These are phyloP conservation scores for Talaromyces albobiverticillius DNA, from an alignment of 2,329 filamentous ascomycete genomes.

Conservation along the genomic window DNA sequence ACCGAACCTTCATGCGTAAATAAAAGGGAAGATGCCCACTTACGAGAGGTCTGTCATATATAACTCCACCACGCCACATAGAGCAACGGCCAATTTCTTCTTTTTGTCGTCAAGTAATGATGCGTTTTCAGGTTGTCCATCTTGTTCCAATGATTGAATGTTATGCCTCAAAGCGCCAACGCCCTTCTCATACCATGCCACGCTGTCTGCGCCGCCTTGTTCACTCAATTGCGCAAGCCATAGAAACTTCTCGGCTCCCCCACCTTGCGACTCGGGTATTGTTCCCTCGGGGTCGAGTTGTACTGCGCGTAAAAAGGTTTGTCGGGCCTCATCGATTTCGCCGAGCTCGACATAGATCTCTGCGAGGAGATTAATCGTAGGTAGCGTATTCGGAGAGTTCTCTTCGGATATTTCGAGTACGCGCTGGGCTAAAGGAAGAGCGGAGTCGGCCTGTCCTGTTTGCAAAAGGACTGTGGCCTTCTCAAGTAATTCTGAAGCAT, in stretches of 20 bases:
- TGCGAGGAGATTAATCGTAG: constrained; percentile 72
- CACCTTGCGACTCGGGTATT: constrained; percentile 67
- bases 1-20: constrained; percentile 53
- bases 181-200: constrained; percentile 62
- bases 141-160: constrained; percentile 62
- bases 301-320: constrained; percentile 70
- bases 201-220: constrained; percentile 58
- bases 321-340: constrained; percentile 70
- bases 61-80: constrained; percentile 91
- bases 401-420: constrained; percentile 43
- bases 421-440: constrained; percentile 53
- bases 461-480: constrained; percentile 57
- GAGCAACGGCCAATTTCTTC: constrained; percentile 78
- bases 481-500: constrained; percentile 55
- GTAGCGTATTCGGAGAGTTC: constrained; percentile 39
- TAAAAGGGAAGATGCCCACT: constrained; percentile 60
- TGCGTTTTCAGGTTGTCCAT: constrained; percentile 34
- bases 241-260: constrained; percentile 89
- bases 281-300: constrained; percentile 72
- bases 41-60: constrained; percentile 98
- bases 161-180: constrained; percentile 69
- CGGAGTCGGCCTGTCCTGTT: constrained; percentile 57
- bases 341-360: constrained; percentile 81
- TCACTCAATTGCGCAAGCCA: constrained; percentile 87
- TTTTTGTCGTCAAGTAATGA: constrained; percentile 65